A percentile compares a stretch with the other conserved stretches of the same genome.
Conservation (phyloP, 352 stramenopile genomes). For the Phytophthora tubulina region DNA sequence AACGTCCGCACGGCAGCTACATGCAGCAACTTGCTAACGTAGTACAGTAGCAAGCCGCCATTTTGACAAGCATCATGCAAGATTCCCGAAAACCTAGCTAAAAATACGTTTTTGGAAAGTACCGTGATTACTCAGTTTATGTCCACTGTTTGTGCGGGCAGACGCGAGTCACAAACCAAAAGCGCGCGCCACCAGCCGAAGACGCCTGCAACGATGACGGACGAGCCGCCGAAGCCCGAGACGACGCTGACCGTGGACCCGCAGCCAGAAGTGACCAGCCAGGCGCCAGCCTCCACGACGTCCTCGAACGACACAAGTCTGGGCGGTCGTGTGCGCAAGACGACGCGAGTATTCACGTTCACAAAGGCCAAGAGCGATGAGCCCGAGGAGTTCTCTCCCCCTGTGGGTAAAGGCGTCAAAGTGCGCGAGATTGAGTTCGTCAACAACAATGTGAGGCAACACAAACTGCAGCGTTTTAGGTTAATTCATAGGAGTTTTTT, state of each 20-base stretch:
- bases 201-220: constrained; percentile 20
- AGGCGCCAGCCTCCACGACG: constrained; percentile 10
- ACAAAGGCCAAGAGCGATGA: constrained; percentile 57
- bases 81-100: too few relatives aligned
- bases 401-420: constrained; percentile 61
- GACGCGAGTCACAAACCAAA: constrained; percentile 35
- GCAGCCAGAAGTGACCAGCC: constrained; percentile 6
- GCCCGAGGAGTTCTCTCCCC: constrained; percentile 70
- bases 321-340: constrained; percentile 64
- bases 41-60: too few relatives aligned
- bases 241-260: constrained; percentile 23
- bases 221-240: constrained; percentile 23
- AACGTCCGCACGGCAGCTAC: too few relatives aligned
- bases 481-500: neutral
- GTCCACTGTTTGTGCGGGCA: constrained; percentile 2
- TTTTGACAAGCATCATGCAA: constrained; percentile 1
- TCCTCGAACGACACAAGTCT: constrained; percentile 40
- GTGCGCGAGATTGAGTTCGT: constrained; percentile 74
- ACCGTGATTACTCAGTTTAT: constrained; percentile 7
- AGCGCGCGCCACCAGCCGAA: constrained; percentile 14
- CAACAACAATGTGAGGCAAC: constrained; percentile 49
- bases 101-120: neutral
- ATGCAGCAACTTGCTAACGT: too few relatives aligned
- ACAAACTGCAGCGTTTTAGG: neutral
- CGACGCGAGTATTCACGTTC: constrained; percentile 78